Conservation (phyloP, 2,329 filamentous ascomycete species). For the Aspergillus sp. region DNA sequence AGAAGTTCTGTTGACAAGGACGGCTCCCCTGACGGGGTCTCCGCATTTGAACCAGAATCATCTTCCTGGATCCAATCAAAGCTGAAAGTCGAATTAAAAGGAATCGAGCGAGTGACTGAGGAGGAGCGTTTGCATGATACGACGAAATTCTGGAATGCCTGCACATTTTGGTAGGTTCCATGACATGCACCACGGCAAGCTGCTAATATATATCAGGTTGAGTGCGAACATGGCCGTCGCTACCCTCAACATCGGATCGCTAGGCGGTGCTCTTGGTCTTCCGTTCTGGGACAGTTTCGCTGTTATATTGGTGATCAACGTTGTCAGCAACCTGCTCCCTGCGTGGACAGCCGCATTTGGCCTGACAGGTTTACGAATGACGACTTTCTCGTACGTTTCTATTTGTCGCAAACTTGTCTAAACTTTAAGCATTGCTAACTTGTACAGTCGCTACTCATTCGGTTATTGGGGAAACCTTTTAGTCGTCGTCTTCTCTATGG, state of each 20-base stretch:
- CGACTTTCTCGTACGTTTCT: conserved; percentile 29
- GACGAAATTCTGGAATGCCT: conserved; percentile 27
- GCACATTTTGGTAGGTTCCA: conserved; percentile 15
- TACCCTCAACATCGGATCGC: conserved; percentile 34
- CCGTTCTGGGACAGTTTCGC: conserved; percentile 40
- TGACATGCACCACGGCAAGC: background rate
- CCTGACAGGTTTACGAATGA: conserved; percentile 38
- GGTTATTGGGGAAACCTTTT: conserved; percentile 41
- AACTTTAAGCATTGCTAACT: background rate
- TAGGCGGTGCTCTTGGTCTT: conserved; percentile 33
- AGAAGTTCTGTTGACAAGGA: conserved; percentile 1
- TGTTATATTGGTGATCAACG: conserved; percentile 36
- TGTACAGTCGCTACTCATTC: conserved; percentile 35
- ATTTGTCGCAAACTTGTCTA: background rate
- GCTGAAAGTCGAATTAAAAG: conserved; percentile 23
- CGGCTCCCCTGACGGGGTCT: background rate
- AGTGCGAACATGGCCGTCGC: conserved; percentile 41
- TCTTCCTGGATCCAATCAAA: conserved; percentile 17
- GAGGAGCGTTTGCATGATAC: conserved; percentile 23
- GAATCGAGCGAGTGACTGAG: conserved; percentile 24
- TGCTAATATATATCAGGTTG: conserved; percentile 24
- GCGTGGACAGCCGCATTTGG: conserved; percentile 34
- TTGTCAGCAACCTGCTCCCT: conserved; percentile 30
- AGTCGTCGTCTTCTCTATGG: conserved; percentile 39
- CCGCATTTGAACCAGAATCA: background rate